A percentile compares a stretch with the other conserved stretches of the same genome.
These are phyloP conservation scores for Stachybotrys chlorohalonatus DNA, from an alignment of 2,329 filamentous ascomycete species.

Conservation along the genomic window DNA sequence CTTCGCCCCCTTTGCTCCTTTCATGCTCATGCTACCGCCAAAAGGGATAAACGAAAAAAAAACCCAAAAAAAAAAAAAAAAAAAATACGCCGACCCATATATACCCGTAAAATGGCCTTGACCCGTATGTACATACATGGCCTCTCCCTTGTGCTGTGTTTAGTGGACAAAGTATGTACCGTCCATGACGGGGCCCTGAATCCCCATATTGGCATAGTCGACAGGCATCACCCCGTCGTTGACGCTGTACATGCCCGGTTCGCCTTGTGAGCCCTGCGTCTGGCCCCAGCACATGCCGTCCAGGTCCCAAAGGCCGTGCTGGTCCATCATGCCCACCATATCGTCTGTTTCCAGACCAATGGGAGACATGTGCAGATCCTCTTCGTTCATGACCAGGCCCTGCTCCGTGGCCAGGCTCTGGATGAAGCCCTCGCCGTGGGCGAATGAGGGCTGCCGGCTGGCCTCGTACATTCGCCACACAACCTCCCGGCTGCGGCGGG, in stretches of 20 bases:
- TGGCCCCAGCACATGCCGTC: conserved; percentile 47
- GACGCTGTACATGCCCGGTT: conserved; percentile 15
- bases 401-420: neutral
- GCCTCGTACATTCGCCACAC: conserved; percentile 56
- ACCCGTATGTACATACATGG: neutral
- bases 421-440: conserved; percentile 4
- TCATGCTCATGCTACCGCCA: neutral
- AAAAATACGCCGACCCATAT: neutral
- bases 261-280: conserved; percentile 4
- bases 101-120: neutral
- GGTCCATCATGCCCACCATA: conserved; percentile 43
- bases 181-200: conserved; percentile 25
- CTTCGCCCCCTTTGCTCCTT: neutral
- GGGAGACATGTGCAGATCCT: conserved; percentile 40
- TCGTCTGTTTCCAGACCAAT: conserved; percentile 42
- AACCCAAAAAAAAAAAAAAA: neutral
- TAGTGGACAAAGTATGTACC: conserved; percentile 32
- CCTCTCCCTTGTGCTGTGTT: too few species aligned
- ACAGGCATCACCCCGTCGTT: conserved; percentile 24
- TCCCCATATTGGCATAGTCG: conserved; percentile 29
- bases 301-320: conserved; percentile 45
- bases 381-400: conserved; percentile 25
- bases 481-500: conserved; percentile 52
- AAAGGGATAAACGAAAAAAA: neutral
- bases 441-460: conserved; percentile 20